phyloP scores from a whole-genome alignment of 1,284 basidiomycete genomes.

The Cryptococcus sp. region DNA sequence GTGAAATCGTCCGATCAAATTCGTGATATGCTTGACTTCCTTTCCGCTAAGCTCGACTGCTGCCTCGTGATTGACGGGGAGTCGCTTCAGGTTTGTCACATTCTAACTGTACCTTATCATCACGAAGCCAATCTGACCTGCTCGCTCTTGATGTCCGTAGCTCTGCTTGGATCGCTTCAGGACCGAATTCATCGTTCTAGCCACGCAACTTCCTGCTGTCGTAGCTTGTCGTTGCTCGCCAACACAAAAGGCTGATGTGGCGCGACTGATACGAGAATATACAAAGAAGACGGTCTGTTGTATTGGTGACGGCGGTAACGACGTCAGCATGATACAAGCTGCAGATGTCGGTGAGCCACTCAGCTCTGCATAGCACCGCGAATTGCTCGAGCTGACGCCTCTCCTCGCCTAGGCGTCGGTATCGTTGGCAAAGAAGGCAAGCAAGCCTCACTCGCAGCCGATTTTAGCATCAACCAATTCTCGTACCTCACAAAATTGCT shows the following conservation, averaged over 20 bases:
- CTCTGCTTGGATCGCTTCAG: conserved; percentile 86
- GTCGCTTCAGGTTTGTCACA: conserved; percentile 70
- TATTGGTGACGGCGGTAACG: conserved; percentile 96
- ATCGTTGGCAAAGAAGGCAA: conserved; percentile 99
- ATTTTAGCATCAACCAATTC: conserved; percentile 97
- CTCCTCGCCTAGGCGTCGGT: conserved; percentile 70
- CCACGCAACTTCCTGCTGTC: conserved; percentile 93
- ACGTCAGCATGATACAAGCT: conserved; percentile 95
- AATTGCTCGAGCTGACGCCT: conserved; percentile 2
- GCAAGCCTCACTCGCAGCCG: conserved; percentile 95
- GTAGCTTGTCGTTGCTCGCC: conserved; percentile 98
- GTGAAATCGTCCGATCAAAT: conserved; percentile 81
- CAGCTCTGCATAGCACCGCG: too few species aligned
- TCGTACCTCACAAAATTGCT: conserved; percentile 91
- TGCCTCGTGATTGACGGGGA: conserved; percentile 99
- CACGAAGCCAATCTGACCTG: background rate
- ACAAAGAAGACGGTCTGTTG: conserved; percentile 97
- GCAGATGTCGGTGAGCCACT: conserved; percentile 84
- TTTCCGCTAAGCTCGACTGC: conserved; percentile 92
- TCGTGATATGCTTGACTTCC: conserved; percentile 87
- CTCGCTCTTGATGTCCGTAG: conserved; percentile 52
- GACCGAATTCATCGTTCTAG: conserved; percentile 91
- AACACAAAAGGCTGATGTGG: conserved; percentile 98
- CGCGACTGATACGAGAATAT: conserved; percentile 80
- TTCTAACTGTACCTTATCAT: too few species aligned